A percentile compares a stretch with the other conserved stretches of the same genome.
Conservation (phyloP, 208 protist genomes). For the Wallacemonas sp. region DNA sequence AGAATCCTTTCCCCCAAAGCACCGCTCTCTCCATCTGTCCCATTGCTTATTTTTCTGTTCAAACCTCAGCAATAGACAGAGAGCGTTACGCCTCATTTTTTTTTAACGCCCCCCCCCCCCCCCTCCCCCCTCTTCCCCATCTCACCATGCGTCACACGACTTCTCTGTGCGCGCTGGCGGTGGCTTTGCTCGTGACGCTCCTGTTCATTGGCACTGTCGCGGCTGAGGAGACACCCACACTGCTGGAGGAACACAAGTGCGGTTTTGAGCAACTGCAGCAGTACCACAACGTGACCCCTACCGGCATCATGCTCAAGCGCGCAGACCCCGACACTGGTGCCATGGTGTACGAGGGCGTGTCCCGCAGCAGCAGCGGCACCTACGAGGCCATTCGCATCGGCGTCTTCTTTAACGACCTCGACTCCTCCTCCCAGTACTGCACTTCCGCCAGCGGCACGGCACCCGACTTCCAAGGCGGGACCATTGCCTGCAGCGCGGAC, state of each 20-base stretch:
- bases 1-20: no score
- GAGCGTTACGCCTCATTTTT: no score
- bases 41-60: no score
- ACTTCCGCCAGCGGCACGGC: constrained; percentile 17
- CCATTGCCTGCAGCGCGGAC: constrained; percentile 18
- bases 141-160: background rate
- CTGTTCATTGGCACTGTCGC: background rate
- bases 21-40: no score
- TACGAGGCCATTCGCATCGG: constrained; percentile 50
- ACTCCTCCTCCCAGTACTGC: constrained; percentile 42
- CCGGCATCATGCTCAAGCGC: background rate
- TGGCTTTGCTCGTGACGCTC: background rate
- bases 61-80: no score
- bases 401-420: constrained; percentile 38
- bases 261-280: background rate
- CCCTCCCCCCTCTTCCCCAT: background rate
- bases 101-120: background rate
- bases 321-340: background rate
- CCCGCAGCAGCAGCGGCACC: background rate
- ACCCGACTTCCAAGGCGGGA: constrained; percentile 22
- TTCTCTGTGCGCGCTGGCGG: background rate
- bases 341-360: background rate
- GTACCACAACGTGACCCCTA: background rate
- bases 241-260: background rate
- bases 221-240: background rate